Evolutionary conservation across 2,329 filamentous ascomycete genomes (phyloP), one percentile per base, ranked within the genome.

Genomic region (Hymenoscyphus infarciens): DNA sequence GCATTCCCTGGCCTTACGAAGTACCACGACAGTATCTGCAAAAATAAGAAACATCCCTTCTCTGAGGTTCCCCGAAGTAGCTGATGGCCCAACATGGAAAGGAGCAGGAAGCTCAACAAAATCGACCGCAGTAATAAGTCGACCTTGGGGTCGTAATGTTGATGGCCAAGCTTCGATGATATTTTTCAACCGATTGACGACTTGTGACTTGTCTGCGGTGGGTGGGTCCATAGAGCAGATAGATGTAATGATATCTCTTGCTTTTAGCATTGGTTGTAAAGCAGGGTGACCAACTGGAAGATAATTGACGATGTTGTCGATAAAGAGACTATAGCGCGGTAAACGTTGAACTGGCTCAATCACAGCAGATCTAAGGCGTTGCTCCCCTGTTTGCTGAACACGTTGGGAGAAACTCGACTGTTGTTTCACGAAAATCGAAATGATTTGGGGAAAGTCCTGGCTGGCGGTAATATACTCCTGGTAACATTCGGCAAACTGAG

Each of bases 321-420:
- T 98, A 73, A 98, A 89, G 39, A 99, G 81, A 72, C 92, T 97
- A 77, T 99, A 99, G 29, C 95, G 88, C 29, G 95, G 95, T 59
- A 99, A 82, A 59, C 95, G 85, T 75, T 99, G 95, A 0, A 99
- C 93, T 2, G 95, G 95, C 76, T 99, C 95, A 74, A 99, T 99
- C 61, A 99, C 83, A 66, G 95, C 84, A 3, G 95, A 98, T 57
- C 91, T 92, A 60, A 98, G 83, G 62, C 87, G 85, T 77, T 99
- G 95, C 75, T 98, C 95, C 61, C 95, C 94, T 2, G 89, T 89
- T 67, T 93, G 87, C 59, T 91, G 86, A 2, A 97, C 86, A 55
- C 90, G 82, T 69, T 89, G 88, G 2, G 89, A 89, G 74, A 97
- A 94, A 71, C 89, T 93, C 1, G 92, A 94, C 65, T 90, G 87